Base-by-base conservation (phyloP, 2,329 filamentous ascomycete species). In the Ophiostoma tasmaniense region DNA sequence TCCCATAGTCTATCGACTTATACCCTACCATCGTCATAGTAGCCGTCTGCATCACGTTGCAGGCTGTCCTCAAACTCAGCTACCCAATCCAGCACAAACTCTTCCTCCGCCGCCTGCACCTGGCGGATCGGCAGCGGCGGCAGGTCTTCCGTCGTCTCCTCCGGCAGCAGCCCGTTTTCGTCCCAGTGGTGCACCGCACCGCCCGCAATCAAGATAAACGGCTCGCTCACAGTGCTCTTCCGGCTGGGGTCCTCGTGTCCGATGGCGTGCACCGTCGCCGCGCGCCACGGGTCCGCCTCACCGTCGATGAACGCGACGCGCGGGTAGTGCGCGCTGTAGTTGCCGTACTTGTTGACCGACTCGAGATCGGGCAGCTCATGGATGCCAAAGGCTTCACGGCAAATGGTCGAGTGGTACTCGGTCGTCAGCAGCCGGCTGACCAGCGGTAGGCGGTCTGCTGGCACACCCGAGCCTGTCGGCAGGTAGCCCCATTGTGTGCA, bases 151-250 rank as follows among this genome's bases (percentile, higher is more conserved):
- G 71, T 73, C 0, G 88, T 89, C 76, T 90, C 82, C 69, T 89
- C 88, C 0, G 80, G 77, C 66, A 88, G 86, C n/a, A 90, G 73
- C 0, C 88, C 87, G 72, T 90, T 89, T 79, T 90, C 88, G 73
- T 91, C 90, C 89, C 90, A 95, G 76, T 94, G 91, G 77, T 96
- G 92, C 25, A 93, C 90, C 13, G 72, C 73, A 0, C 86, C 90
- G n/a, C 84, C 84, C 3, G 83, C 80, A 64, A 96, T 92, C 64
- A 94, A 75, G n/a, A 91, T 82, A 72, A 89, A 90, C 0, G 91
- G 91, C 79, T 93, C 84, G 65, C 82, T 83, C 0, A 80, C 78
- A 0, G 90, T 90, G 62, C 84, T 90, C 17, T 80, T 77, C 25
- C 90, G 81, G 37, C 81, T 78, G 0, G 82, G 80, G 25, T 89